Evolutionary conservation across 352 stramenopile species (phyloP).

Genomic region (Peronospora farinosa): DNA sequence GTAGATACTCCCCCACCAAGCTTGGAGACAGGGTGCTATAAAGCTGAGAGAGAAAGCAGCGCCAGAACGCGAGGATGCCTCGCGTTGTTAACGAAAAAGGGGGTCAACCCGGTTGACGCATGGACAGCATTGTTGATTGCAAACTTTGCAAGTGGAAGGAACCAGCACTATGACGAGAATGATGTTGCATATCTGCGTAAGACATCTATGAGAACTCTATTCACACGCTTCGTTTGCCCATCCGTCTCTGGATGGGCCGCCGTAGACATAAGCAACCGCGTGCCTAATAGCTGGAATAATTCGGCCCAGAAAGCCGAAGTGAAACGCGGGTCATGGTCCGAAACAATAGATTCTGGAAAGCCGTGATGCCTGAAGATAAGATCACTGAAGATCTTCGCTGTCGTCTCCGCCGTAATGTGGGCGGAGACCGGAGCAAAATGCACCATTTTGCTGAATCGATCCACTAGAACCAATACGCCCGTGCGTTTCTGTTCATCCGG

Average conservation of each 20-base stretch:
- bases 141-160: not conserved
- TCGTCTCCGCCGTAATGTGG: not conserved
- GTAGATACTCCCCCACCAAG: too few species aligned
- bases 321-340: not conserved
- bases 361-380: too few species aligned
- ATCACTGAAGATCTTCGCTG: not conserved
- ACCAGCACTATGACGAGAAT: not conserved
- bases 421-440: not conserved
- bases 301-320: not conserved
- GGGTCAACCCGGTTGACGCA: not conserved
- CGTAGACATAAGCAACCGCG: not conserved
- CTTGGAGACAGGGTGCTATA: too few species aligned
- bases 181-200: not conserved
- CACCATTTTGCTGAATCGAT: not conserved
- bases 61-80: not conserved
- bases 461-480: too few species aligned
- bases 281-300: not conserved
- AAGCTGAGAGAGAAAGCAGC: not conserved
- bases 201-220: not conserved
- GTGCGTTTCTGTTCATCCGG: too few species aligned
- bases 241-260: conserved; percentile 1
- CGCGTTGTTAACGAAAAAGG: conserved; percentile 1
- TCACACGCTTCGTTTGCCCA: not conserved
- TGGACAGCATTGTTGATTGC: not conserved
- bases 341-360: not conserved